These are phyloP conservation scores for Carallia brachiata DNA, from an alignment of 345 rosid genomes.

Conservation along the genomic window DNA sequence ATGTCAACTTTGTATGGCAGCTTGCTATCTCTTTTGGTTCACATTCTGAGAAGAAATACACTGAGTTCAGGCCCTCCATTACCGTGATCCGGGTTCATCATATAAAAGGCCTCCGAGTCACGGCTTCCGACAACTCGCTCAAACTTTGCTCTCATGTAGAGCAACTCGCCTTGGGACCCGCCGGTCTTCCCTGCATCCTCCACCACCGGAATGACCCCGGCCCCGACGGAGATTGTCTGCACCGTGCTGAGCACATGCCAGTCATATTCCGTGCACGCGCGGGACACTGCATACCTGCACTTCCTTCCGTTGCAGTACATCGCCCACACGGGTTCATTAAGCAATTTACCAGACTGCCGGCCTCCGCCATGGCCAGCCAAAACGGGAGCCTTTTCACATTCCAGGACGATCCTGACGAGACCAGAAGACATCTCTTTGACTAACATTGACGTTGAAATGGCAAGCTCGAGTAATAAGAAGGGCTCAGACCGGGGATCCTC, in stretches of 20 bases:
- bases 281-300: constrained; percentile 69
- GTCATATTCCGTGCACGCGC: constrained; percentile 57
- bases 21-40: constrained; percentile 3
- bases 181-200: constrained; percentile 41
- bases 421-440: constrained; percentile 96
- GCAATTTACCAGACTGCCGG: constrained; percentile 41
- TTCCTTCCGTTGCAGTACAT: constrained; percentile 94
- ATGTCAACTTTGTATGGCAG: not conserved
- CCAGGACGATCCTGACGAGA: constrained; percentile 79
- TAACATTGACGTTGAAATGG: constrained; percentile 69
- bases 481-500: constrained; percentile 75
- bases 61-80: constrained; percentile 92
- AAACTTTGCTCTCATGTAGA: constrained; percentile 85
- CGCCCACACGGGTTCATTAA: constrained; percentile 71
- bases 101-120: constrained; percentile 95
- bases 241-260: constrained; percentile 77
- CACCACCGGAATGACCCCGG: constrained; percentile 76
- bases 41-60: constrained; percentile 75
- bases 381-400: constrained; percentile 57
- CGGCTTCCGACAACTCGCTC: constrained; percentile 93
- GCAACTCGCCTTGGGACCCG: constrained; percentile 66
- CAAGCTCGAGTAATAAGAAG: constrained; percentile 67
- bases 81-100: constrained; percentile 84
- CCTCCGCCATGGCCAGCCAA: constrained; percentile 4
- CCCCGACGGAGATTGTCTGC: constrained; percentile 74